Evolutionary conservation across 106 monocot genomes (phyloP).

Genomic region (Phalaenopsis aphrodite): DNA sequence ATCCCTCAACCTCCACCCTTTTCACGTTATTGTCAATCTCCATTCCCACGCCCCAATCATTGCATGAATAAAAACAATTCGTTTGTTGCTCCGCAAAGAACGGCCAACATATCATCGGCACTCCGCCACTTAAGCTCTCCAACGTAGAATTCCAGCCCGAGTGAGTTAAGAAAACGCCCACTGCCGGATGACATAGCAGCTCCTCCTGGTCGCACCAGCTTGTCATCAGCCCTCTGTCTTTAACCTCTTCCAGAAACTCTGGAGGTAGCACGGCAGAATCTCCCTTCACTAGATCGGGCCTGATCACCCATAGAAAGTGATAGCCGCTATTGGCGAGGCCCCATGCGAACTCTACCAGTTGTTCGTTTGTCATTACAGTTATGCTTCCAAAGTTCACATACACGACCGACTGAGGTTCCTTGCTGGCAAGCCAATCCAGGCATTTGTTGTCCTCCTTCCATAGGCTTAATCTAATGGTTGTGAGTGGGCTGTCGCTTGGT

Average conservation of each 20-base stretch:
- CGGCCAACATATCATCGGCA: constrained; percentile 7
- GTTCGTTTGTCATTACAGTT: constrained; percentile 4
- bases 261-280: background rate
- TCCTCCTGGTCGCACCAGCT: constrained; percentile 10
- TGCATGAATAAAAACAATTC: constrained; percentile 30
- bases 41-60: constrained; percentile 46
- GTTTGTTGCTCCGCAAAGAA: constrained; percentile 42
- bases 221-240: background rate
- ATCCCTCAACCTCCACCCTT: constrained; percentile 23
- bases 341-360: constrained; percentile 7
- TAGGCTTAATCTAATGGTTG: background rate
- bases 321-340: background rate
- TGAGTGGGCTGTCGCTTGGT: background rate
- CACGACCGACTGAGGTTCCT: background rate
- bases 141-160: background rate
- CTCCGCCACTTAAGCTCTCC: constrained; percentile 1
- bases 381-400: constrained; percentile 7
- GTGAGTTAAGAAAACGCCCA: background rate
- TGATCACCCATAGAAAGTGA: background rate
- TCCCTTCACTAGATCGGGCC: constrained; percentile 1
- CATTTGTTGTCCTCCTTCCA: background rate
- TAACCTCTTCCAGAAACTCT: background rate
- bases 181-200: background rate
- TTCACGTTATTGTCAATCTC: constrained; percentile 38
- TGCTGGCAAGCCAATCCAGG: background rate